These are phyloP conservation scores for Psidium guajava DNA, from an alignment of 345 rosid species.

Conservation along the genomic window DNA sequence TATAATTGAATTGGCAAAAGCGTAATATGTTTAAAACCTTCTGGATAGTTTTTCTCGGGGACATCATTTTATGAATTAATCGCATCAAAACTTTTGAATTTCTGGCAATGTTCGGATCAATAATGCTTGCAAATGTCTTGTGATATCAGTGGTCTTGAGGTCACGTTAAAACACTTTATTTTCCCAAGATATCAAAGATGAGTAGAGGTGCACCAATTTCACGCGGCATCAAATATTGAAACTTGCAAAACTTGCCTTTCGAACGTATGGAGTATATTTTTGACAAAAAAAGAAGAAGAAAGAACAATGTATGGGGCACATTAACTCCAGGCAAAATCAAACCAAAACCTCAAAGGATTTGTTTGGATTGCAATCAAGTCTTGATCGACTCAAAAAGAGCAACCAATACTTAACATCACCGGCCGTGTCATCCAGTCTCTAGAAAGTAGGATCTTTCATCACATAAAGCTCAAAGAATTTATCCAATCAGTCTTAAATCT, in stretches of 20 bases:
- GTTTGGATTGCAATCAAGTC: background rate
- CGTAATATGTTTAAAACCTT: too few species aligned
- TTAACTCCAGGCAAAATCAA: background rate
- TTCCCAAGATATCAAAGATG: background rate
- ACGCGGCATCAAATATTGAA: background rate
- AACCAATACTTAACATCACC: background rate
- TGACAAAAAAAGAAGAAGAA: too few species aligned
- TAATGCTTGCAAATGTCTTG: background rate
- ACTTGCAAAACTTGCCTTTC: background rate
- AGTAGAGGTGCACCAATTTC: background rate
- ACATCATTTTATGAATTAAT: background rate
- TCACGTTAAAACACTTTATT: background rate
- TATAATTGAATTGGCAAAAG: too few species aligned
- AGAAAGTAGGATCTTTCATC: background rate
- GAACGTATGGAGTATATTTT: background rate
- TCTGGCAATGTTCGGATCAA: background rate
- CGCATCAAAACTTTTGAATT: background rate
- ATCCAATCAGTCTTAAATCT: background rate
- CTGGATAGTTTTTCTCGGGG: too few species aligned
- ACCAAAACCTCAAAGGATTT: background rate
- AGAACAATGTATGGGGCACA: background rate
- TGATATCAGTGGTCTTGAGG: background rate
- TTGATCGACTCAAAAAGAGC: background rate
- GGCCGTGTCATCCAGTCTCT: background rate
- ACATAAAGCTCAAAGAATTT: background rate